Evolutionary conservation across 192 early-diverging fungal species (phyloP), one percentile per base, ranked within the genome.

Genomic region (Coemansia sp.): DNA sequence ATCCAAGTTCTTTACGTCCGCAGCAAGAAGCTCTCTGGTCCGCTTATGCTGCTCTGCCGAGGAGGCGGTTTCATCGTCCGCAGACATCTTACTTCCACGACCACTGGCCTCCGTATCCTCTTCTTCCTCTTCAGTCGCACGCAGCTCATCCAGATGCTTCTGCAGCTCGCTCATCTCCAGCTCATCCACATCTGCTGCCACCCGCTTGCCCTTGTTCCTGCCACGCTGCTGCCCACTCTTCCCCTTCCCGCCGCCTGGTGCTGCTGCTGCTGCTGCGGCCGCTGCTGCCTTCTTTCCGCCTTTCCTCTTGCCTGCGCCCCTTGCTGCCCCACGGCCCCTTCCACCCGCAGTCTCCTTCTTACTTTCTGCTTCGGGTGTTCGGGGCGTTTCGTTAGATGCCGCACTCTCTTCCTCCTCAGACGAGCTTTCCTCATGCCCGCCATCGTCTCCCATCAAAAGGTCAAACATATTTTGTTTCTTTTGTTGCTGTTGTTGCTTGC

Each of bases 1-100:
- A 75, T 95, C 93, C 52, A 96, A 70, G 64, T 82, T 81, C 40
- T 88, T 87, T 23, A 86, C 68, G 50, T 96, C 92, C 1, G 61
- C 71, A 3, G 66, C 67, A 42, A 84, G 67, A 64, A 84, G 67
- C 48, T 76, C 75, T 26, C 71, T 72, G 49, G 67, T 74, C 52
- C 8, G 10, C 61, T 42, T 64, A 54, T 79, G 82, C 74, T 79
- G 76, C 74, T 72, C 63, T 8, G 48, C 56, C 6, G 69, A 68
- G 21, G 75, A 57, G 16, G 50, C 67, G 18, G 72, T 68, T 48
- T 64, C 76, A 68, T 44, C 69, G 44, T 62, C 66, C 18, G 63
- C 67, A 8, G 68, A 67, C 11, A 32, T 52, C 50, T 56, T 45
- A 15, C 53, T 48, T 15, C 4, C 68, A 5, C 58, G 38, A 19